phyloP scores from a whole-genome alignment of 768 basidiomycete species.

The Tremella mesenterica region DNA sequence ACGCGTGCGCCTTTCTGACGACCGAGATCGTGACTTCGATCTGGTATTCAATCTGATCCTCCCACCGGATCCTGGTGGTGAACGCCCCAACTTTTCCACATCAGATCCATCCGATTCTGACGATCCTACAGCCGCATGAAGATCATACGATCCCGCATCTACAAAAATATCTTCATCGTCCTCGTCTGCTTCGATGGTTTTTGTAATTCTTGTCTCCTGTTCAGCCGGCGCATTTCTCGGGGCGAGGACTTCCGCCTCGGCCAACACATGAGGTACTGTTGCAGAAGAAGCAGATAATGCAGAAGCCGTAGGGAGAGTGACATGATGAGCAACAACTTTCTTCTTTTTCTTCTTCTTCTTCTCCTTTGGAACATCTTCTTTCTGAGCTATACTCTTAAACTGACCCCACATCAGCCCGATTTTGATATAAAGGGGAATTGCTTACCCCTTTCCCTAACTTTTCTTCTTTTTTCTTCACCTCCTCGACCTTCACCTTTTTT shows the following conservation, averaged over 20 bases:
- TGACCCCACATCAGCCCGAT: slow-evolving; percentile 8
- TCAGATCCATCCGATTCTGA: too few relatives aligned
- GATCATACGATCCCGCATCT: slow-evolving; percentile 73
- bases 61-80: slow-evolving; percentile 46
- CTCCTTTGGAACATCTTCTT: slow-evolving; percentile 18
- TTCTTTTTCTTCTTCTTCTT: slow-evolving; percentile 37
- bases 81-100: slow-evolving; percentile 47
- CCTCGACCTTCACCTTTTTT: slow-evolving; percentile 56
- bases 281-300: neutral
- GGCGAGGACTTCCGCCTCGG: neutral
- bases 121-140: slow-evolving; percentile 55
- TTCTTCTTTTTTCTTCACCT: slow-evolving; percentile 48
- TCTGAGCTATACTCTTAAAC: slow-evolving; percentile 41
- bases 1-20: slow-evolving; percentile 8
- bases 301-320: neutral
- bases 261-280: neutral
- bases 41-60: neutral
- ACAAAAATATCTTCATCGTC: slow-evolving; percentile 77
- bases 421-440: neutral
- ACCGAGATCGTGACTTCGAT: slow-evolving; percentile 10
- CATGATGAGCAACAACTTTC: slow-evolving; percentile 23
- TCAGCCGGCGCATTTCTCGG: neutral
- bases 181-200: slow-evolving; percentile 6
- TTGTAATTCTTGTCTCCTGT: neutral
- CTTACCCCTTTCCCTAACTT: slow-evolving; percentile 36